Conservation (phyloP, 805 yeast species). For the Barnettozyma siamensis region DNA sequence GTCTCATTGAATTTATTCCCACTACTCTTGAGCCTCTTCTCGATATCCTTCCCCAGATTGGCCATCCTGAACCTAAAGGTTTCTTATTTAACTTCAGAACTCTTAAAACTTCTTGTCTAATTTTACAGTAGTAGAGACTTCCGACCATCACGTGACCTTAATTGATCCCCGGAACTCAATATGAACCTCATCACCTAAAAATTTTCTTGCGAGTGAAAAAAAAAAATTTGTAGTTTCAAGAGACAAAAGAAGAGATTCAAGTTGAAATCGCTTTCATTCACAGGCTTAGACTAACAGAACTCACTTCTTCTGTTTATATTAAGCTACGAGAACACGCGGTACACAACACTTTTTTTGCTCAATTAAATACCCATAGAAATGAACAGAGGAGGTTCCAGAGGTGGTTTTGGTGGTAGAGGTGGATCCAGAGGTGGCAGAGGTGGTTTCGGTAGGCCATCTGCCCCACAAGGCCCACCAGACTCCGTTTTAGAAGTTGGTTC, state of each 20-base stretch:
- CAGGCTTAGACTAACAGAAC: background rate
- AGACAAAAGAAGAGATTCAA: background rate
- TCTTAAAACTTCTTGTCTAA: too few species aligned
- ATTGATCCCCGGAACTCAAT: slow-evolving; percentile 1
- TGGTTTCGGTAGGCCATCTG: slow-evolving; percentile 65
- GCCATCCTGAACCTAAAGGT: background rate
- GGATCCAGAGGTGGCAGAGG: slow-evolving; percentile 38
- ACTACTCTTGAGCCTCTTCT: background rate
- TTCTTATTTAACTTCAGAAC: too few species aligned
- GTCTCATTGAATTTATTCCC: background rate
- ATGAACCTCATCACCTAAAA: slow-evolving; percentile 1
- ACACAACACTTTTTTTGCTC: background rate
- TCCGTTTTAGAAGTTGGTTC: slow-evolving; percentile 91
- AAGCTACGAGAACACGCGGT: background rate
- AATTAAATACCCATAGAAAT: slow-evolving; percentile 15
- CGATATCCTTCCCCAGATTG: background rate
- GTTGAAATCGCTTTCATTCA: background rate
- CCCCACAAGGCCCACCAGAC: slow-evolving; percentile 95
- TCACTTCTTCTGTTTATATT: background rate
- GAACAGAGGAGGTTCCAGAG: slow-evolving; percentile 52
- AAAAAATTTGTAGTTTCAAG: slow-evolving; percentile 3
- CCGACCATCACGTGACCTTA: slow-evolving; percentile 1
- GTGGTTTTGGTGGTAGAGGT: slow-evolving; percentile 38
- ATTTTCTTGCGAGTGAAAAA: slow-evolving; percentile 1
- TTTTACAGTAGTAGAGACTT: background rate